phyloP scores from a whole-genome alignment of 768 basidiomycete species.

The Psilocybe cyanescens region DNA sequence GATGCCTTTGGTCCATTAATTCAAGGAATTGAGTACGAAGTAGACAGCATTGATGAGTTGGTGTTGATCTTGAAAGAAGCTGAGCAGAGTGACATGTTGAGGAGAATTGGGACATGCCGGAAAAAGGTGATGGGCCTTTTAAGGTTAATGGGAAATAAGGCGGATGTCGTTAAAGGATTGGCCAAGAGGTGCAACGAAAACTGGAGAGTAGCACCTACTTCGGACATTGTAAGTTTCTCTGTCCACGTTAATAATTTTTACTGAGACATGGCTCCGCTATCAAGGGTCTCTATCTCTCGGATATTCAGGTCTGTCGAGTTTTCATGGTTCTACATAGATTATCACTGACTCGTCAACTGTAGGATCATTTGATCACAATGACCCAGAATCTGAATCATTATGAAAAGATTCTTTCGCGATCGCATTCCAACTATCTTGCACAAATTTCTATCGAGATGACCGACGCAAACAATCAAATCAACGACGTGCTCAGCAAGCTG shows the following conservation, averaged over 20 bases:
- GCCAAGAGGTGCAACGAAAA: constrained; percentile 99
- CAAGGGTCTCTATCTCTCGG: constrained; percentile 92
- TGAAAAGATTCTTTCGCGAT: constrained; percentile 98
- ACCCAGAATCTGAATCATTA: constrained; percentile 99
- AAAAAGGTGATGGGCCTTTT: constrained; percentile 99
- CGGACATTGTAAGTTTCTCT: constrained; percentile 77
- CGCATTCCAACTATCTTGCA: constrained; percentile 98
- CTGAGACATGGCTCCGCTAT: neutral
- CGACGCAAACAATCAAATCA: constrained; percentile 99
- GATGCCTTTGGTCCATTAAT: constrained; percentile 99
- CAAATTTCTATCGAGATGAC: constrained; percentile 99
- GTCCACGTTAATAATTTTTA: neutral
- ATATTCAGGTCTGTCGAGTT: constrained; percentile 74
- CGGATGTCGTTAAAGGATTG: constrained; percentile 98
- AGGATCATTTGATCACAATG: constrained; percentile 99
- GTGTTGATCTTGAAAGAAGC: constrained; percentile 95
- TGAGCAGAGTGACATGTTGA: constrained; percentile 97
- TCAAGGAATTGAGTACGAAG: constrained; percentile 98
- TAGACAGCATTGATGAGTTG: constrained; percentile 98
- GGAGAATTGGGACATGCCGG: constrained; percentile 95
- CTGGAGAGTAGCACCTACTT: constrained; percentile 97
- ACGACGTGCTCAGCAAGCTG: constrained; percentile 95
- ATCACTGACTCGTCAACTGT: neutral
- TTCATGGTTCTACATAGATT: neutral
- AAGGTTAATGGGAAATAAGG: constrained; percentile 98